Evolutionary conservation across 2,329 filamentous ascomycete species (phyloP).

Genomic region (Colletotrichum scovillei): DNA sequence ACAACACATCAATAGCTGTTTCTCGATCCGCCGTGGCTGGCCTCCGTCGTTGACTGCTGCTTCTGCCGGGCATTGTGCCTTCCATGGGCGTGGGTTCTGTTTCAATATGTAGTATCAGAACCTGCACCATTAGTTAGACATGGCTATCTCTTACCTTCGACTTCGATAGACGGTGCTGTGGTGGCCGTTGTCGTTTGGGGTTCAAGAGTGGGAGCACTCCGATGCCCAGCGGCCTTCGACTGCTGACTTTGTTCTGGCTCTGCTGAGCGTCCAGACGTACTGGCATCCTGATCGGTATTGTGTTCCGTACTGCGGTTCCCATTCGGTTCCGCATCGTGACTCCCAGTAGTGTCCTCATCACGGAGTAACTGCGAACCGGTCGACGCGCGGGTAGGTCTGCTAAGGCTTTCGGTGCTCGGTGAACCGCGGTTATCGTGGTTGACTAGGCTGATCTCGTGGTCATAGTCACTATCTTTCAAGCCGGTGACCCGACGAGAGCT

Average conservation of each 20-base stretch:
- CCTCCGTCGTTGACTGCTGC: conserved; percentile 3
- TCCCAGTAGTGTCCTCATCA: conserved; percentile 16
- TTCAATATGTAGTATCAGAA: not conserved
- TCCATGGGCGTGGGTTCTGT: conserved; percentile 30
- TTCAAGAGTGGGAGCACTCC: not conserved
- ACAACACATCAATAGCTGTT: conserved; percentile 84
- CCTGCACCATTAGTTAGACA: not conserved
- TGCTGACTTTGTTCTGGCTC: not conserved
- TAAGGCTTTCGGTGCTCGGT: conserved; percentile 18
- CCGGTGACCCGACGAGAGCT: conserved; percentile 66
- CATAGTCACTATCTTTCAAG: conserved; percentile 71
- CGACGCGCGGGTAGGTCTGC: conserved; percentile 19
- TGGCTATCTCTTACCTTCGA: conserved; percentile 25
- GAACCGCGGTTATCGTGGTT: conserved; percentile 57
- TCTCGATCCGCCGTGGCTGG: conserved; percentile 50
- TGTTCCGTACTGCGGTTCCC: not conserved
- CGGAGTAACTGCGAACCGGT: conserved; percentile 26
- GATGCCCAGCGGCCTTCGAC: conserved; percentile 3
- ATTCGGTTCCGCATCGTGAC: not conserved
- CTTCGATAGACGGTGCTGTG: conserved; percentile 34
- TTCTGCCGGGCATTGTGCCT: not conserved
- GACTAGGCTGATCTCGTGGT: conserved; percentile 78
- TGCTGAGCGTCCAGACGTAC: conserved; percentile 3
- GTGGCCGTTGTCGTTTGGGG: not conserved
- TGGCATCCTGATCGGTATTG: not conserved